These are phyloP conservation scores for Phytophthora palmivora DNA, from an alignment of 352 stramenopile genomes.

Conservation along the genomic window DNA sequence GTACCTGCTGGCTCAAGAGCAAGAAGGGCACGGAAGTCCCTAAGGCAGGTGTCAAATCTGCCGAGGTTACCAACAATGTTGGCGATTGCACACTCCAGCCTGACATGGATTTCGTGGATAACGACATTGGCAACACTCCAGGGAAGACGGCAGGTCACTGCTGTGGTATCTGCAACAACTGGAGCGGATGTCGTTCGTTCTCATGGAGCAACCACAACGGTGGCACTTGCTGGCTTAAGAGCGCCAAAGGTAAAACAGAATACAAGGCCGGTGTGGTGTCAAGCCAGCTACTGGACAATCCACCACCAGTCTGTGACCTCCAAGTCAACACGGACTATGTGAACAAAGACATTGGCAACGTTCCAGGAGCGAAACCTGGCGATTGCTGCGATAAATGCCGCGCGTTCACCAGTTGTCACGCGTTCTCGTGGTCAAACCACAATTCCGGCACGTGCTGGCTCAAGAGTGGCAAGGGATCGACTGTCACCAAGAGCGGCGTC, in stretches of 20 bases:
- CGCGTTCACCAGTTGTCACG: conserved; percentile 21
- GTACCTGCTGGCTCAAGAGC: conserved; percentile 40
- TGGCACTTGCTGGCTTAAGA: conserved; percentile 56
- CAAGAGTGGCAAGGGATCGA: conserved; percentile 35
- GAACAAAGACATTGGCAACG: conserved; percentile 40
- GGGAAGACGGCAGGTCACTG: conserved; percentile 18
- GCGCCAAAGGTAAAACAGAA: conserved; percentile 13
- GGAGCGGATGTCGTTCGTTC: conserved; percentile 41
- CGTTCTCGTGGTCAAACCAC: conserved; percentile 37
- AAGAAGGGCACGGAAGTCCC: conserved; percentile 12
- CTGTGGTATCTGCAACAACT: conserved; percentile 44
- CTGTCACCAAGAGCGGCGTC: conserved; percentile 23
- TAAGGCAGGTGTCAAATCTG: conserved; percentile 27
- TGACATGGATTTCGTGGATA: conserved; percentile 39
- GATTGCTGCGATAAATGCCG: conserved; percentile 45
- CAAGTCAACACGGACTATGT: conserved; percentile 36
- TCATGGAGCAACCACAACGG: conserved; percentile 47
- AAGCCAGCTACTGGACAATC: conserved; percentile 29
- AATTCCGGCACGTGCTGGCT: conserved; percentile 37
- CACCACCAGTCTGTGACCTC: conserved; percentile 24
- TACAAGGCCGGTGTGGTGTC: conserved; percentile 31
- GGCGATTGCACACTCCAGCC: conserved; percentile 27
- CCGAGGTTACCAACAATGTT: conserved; percentile 24
- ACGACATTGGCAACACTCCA: conserved; percentile 41
- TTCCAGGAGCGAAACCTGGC: conserved; percentile 3